A percentile compares a stretch with the other conserved stretches of the same genome.
Conservation (phyloP, 2,329 filamentous ascomycete species). For the Chrysoporthe deuterocubensis region DNA sequence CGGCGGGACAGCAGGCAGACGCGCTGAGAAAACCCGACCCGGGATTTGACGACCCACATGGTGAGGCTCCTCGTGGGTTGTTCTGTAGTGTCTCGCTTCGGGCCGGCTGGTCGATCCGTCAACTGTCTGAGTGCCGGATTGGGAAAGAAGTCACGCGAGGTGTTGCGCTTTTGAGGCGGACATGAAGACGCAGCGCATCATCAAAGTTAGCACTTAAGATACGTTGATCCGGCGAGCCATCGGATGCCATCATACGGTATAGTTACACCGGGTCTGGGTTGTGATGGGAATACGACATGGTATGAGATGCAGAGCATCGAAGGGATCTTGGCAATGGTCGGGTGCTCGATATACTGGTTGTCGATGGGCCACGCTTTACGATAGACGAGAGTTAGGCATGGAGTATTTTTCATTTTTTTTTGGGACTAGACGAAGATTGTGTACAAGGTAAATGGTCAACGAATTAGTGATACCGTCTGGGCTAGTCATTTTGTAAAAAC, state of each 20-base stretch:
- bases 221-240: background rate
- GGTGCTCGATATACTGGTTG: background rate
- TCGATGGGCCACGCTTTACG: background rate
- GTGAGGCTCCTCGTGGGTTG: background rate
- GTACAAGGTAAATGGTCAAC: too few relatives aligned
- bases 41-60: background rate
- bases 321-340: background rate
- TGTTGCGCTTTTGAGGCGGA: background rate
- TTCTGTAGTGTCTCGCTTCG: slow-evolving; percentile 7
- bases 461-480: too few relatives aligned
- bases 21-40: background rate
- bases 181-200: background rate
- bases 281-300: background rate
- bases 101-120: slow-evolving; percentile 8
- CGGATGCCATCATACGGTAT: background rate
- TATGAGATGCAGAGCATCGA: background rate
- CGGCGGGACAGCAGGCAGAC: slow-evolving; percentile 25
- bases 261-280: too few relatives aligned
- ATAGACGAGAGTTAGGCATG: background rate
- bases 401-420: too few relatives aligned
- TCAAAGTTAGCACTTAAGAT: background rate
- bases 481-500: too few relatives aligned
- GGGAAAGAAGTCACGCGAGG: background rate
- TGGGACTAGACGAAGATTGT: too few relatives aligned
- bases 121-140: background rate